Conservation (phyloP, 176 grass and related monocot species). For the Oryza rufipogon region DNA sequence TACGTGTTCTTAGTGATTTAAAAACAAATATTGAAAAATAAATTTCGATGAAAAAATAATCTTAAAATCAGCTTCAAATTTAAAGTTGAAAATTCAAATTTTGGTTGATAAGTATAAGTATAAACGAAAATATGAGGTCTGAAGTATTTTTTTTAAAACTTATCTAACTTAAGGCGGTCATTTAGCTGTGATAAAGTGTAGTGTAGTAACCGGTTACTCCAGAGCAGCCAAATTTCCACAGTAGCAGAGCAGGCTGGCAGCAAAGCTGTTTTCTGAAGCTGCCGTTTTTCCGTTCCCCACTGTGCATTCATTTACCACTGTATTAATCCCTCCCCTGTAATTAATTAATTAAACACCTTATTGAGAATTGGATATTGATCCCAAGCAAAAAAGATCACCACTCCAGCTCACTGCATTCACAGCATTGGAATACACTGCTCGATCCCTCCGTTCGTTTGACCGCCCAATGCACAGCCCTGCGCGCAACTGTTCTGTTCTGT, state of each 20-base stretch:
- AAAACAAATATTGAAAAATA: no score
- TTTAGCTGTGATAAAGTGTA: no score
- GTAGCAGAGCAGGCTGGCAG: neutral
- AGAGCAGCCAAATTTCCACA: neutral
- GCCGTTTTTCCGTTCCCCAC: neutral
- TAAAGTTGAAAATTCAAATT: no score
- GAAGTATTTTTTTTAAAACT: no score
- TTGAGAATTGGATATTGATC: neutral
- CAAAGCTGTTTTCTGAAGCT: neutral
- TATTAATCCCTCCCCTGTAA: neutral
- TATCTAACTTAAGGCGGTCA: no score
- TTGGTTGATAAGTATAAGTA: no score
- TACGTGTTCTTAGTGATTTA: no score
- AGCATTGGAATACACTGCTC: neutral
- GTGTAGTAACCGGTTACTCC: no score
- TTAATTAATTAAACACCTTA: neutral
- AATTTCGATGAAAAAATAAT: no score
- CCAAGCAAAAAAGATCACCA: neutral
- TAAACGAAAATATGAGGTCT: no score
- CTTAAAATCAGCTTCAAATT: no score
- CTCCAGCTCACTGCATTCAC: conserved; percentile 24
- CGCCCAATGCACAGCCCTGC: neutral
- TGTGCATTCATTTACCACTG: neutral
- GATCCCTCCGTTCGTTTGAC: neutral
- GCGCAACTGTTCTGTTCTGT: neutral